Conservation (phyloP, 2,329 filamentous ascomycete genomes). For the Fusarium anguioides region DNA sequence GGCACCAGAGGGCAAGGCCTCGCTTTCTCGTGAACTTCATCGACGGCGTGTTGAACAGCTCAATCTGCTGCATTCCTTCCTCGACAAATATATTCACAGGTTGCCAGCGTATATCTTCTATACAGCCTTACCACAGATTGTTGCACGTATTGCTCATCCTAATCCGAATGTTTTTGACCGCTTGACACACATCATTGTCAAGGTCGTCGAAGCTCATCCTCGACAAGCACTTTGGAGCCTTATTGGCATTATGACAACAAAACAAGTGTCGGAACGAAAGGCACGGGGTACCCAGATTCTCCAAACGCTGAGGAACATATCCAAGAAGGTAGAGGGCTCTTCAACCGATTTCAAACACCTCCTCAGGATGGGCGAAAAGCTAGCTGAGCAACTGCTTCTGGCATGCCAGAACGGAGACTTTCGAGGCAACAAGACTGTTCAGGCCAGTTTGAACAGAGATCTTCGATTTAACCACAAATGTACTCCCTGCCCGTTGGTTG, state of each 20-base stretch:
- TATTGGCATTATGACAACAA: conserved; percentile 86
- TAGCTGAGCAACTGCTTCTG: conserved; percentile 82
- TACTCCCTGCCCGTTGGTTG: conserved; percentile 85
- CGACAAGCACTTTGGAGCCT: conserved; percentile 93
- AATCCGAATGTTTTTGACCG: conserved; percentile 81
- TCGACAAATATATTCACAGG: conserved; percentile 81
- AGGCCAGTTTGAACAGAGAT: conserved; percentile 80
- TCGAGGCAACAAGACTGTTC: conserved; percentile 72
- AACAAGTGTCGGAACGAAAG: conserved; percentile 73
- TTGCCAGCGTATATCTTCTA: conserved; percentile 84
- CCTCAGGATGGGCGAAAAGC: conserved; percentile 81
- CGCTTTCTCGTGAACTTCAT: conserved; percentile 63
- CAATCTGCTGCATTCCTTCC: conserved; percentile 74
- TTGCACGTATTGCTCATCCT: conserved; percentile 93
- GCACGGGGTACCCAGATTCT: conserved; percentile 64
- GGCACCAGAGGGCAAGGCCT: conserved; percentile 65
- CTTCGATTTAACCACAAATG: conserved; percentile 86
- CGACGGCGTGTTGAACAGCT: conserved; percentile 73
- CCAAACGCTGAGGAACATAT: conserved; percentile 58
- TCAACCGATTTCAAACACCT: conserved; percentile 74
- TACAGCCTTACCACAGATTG: conserved; percentile 87
- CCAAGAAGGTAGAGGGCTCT: conserved; percentile 63
- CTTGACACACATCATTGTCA: conserved; percentile 82
- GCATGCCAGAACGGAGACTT: conserved; percentile 83
- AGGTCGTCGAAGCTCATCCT: conserved; percentile 87